A percentile compares a stretch with the other conserved stretches of the same genome.
phyloP scores from a whole-genome alignment of 2,329 filamentous ascomycete species.

The Phyllosticta citribraziliensis region DNA sequence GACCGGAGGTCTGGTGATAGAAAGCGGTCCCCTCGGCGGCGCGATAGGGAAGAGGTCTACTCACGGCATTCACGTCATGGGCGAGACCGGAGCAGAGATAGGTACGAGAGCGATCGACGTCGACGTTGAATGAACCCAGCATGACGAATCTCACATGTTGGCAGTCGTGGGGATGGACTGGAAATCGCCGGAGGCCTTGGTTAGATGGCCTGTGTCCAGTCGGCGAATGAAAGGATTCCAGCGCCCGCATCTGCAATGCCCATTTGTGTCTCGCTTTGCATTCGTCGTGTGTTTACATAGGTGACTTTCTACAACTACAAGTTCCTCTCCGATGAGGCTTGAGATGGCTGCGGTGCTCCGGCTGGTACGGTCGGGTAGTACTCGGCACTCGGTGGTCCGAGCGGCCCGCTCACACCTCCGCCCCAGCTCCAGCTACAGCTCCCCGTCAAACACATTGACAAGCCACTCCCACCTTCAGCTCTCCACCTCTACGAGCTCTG shows the following conservation, averaged over 20 bases:
- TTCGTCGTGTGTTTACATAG: too few species aligned
- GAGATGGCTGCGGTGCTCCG: too few species aligned
- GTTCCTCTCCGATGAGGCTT: too few species aligned
- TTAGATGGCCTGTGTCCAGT: too few species aligned
- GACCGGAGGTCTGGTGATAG: slow-evolving; percentile 2
- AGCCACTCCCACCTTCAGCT: not conserved
- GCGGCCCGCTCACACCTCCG: not conserved
- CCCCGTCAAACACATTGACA: not conserved
- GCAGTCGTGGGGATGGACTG: too few species aligned
- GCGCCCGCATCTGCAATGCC: too few species aligned
- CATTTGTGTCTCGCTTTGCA: too few species aligned
- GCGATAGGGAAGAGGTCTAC: not conserved
- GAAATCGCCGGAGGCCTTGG: too few species aligned
- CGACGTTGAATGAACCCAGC: not conserved
- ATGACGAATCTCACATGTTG: too few species aligned
- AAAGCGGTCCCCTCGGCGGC: not conserved
- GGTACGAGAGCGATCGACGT: not conserved
- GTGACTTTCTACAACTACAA: too few species aligned
- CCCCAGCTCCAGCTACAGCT: not conserved
- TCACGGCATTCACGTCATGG: not conserved
- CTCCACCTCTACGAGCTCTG: not conserved
- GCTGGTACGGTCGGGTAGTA: too few species aligned
- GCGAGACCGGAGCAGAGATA: not conserved
- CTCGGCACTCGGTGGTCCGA: not conserved
- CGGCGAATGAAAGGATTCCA: too few species aligned